phyloP scores from a whole-genome alignment of 306 rosid species.

The Glycine latifolia region DNA sequence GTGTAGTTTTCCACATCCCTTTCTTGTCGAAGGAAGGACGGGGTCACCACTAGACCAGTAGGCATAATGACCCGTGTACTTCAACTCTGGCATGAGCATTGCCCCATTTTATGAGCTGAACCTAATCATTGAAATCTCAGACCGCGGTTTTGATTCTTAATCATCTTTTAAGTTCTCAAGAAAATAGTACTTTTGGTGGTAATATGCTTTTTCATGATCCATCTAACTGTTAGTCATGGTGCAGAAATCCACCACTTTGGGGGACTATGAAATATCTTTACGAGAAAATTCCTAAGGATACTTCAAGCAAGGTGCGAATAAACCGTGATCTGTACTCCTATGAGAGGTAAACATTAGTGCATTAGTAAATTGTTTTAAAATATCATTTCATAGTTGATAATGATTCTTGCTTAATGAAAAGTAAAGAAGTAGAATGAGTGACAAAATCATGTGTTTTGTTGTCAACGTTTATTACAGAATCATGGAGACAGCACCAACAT shows the following conservation, averaged over 20 bases:
- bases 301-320: slow-evolving; percentile 95
- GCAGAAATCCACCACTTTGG: slow-evolving; percentile 91
- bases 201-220: slow-evolving; percentile 21
- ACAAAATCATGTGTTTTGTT: slow-evolving; percentile 28
- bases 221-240: slow-evolving; percentile 45
- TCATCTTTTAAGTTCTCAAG: background rate
- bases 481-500: slow-evolving; percentile 96
- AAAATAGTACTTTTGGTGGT: slow-evolving; percentile 14
- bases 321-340: slow-evolving; percentile 86
- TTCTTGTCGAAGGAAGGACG: slow-evolving; percentile 7
- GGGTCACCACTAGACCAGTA: background rate
- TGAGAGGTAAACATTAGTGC: slow-evolving; percentile 64
- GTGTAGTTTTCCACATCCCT: background rate
- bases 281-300: slow-evolving; percentile 95
- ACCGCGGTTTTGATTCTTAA: slow-evolving; percentile 19
- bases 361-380: slow-evolving; percentile 1
- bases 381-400: background rate
- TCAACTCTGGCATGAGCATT: slow-evolving; percentile 4
- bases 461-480: slow-evolving; percentile 64
- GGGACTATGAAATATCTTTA: slow-evolving; percentile 94
- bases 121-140: slow-evolving; percentile 5
- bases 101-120: background rate
- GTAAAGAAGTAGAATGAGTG: slow-evolving; percentile 8
- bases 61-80: background rate
- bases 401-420: slow-evolving; percentile 33